Evolutionary conservation across 495 filamentous ascomycete species (phyloP).

Genomic region (Penicillium taxi): DNA sequence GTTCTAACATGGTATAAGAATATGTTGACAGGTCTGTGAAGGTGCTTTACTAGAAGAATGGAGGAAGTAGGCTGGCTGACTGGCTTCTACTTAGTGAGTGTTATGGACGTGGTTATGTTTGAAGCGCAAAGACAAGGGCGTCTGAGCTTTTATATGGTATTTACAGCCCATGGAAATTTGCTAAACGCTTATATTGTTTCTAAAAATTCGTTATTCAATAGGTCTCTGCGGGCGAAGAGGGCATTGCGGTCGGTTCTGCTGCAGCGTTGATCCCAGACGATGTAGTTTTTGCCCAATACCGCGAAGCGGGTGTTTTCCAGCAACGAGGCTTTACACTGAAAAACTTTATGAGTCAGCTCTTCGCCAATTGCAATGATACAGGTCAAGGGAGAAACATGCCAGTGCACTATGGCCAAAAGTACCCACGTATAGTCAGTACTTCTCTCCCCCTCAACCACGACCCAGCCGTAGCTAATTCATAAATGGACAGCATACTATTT

Average conservation of each 20-base stretch:
- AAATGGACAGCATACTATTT: slow-evolving; percentile 65
- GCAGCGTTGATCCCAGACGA: slow-evolving; percentile 75
- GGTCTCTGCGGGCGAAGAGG: slow-evolving; percentile 92
- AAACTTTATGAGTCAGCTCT: slow-evolving; percentile 92
- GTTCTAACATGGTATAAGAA: slow-evolving; percentile 58
- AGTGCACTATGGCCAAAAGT: slow-evolving; percentile 83
- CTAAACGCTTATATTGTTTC: not conserved
- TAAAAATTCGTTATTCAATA: slow-evolving; percentile 13
- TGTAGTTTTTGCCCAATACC: slow-evolving; percentile 90
- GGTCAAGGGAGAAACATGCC: slow-evolving; percentile 94
- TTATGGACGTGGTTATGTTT: slow-evolving; percentile 94
- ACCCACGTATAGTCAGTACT: slow-evolving; percentile 65
- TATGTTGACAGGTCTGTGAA: slow-evolving; percentile 56
- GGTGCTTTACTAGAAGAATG: not conserved
- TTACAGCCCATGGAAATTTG: not conserved
- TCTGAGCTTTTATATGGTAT: slow-evolving; percentile 92
- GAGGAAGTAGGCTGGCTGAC: slow-evolving; percentile 5
- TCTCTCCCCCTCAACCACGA: not conserved
- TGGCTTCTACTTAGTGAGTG: slow-evolving; percentile 64
- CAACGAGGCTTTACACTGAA: slow-evolving; percentile 81
- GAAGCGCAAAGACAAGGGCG: slow-evolving; percentile 76
- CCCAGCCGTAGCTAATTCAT: not conserved
- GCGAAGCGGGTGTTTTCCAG: slow-evolving; percentile 83
- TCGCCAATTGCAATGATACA: slow-evolving; percentile 75
- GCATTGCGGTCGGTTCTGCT: slow-evolving; percentile 79